These are phyloP conservation scores for Hirschioporus abietinus DNA, from an alignment of 768 basidiomycete species.

Conservation along the genomic window DNA sequence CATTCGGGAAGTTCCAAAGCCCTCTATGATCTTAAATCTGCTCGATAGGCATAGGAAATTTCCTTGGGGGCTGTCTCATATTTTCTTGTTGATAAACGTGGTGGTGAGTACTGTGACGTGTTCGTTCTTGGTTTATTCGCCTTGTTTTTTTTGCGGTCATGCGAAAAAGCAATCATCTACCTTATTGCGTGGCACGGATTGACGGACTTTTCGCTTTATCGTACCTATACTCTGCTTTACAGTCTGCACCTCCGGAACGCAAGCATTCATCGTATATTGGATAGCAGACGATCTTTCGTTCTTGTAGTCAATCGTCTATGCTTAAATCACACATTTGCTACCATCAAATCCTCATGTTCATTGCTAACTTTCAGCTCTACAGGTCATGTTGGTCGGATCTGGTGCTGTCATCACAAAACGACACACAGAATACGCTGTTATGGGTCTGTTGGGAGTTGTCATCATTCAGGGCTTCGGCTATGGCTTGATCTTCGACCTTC, in stretches of 20 bases:
- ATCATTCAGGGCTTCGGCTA: constrained; percentile 97
- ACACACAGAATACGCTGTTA: constrained; percentile 84
- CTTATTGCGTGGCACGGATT: not conserved
- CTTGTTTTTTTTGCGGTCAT: not conserved
- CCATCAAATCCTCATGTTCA: not conserved
- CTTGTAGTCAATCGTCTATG: not conserved
- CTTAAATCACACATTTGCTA: not conserved
- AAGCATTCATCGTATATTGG: too few species aligned
- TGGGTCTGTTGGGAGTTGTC: constrained; percentile 86
- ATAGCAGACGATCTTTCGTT: too few species aligned
- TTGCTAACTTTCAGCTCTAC: constrained; percentile 4
- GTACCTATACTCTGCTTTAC: too few species aligned
- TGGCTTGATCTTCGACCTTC: constrained; percentile 98
- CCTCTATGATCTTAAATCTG: constrained; percentile 4
- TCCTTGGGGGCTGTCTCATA: constrained; percentile 91
- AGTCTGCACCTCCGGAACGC: too few species aligned
- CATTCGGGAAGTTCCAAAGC: constrained; percentile 13
- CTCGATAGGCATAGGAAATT: constrained; percentile 81
- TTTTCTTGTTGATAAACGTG: constrained; percentile 90
- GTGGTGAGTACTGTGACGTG: constrained; percentile 50
- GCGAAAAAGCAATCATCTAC: not conserved
- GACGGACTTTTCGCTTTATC: too few species aligned
- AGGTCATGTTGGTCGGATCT: constrained; percentile 90
- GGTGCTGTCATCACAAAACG: constrained; percentile 81
- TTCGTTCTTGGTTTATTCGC: not conserved